Evolutionary conservation across 108 stramenopile species (phyloP).

Genomic region (Stephanodiscus minutulus): DNA sequence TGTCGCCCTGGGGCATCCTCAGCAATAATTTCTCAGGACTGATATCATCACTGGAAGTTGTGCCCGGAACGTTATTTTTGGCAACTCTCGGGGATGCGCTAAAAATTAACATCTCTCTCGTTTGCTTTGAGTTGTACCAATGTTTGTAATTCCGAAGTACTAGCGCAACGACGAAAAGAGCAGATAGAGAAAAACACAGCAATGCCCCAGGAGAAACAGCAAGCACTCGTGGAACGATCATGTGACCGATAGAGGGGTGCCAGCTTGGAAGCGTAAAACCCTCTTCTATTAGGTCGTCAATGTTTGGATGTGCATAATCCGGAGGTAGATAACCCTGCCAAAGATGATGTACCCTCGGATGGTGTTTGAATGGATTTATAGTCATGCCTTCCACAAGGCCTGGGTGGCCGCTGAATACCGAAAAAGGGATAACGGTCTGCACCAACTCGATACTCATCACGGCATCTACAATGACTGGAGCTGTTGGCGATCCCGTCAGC

Average conservation of each 20-base stretch:
- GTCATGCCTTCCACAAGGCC: slow-evolving; percentile 13
- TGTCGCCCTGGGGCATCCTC: too few relatives aligned
- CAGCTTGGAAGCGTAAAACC: slow-evolving; percentile 35
- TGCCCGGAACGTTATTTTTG: too few relatives aligned
- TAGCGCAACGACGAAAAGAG: slow-evolving; percentile 2
- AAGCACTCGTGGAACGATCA: slow-evolving; percentile 11
- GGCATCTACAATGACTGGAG: background rate
- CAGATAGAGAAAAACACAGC: slow-evolving; percentile 7
- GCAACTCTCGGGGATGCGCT: too few relatives aligned
- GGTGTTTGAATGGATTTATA: slow-evolving; percentile 15
- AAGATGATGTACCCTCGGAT: slow-evolving; percentile 25
- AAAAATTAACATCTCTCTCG: too few relatives aligned
- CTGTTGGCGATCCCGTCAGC: background rate
- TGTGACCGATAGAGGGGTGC: slow-evolving; percentile 17
- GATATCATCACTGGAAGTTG: too few relatives aligned
- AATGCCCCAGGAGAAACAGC: slow-evolving; percentile 22
- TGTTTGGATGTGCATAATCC: slow-evolving; percentile 36
- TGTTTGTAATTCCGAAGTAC: slow-evolving; percentile 5
- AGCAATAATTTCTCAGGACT: too few relatives aligned
- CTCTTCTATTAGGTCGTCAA: slow-evolving; percentile 22
- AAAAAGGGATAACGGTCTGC: slow-evolving; percentile 8
- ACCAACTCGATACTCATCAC: slow-evolving; percentile 2
- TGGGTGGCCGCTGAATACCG: slow-evolving; percentile 25
- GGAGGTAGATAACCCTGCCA: slow-evolving; percentile 17
- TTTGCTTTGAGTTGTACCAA: slow-evolving; percentile 7